Evolutionary conservation across 177 flowering plant genomes (phyloP).

Genomic region (Vitis hybrid): DNA sequence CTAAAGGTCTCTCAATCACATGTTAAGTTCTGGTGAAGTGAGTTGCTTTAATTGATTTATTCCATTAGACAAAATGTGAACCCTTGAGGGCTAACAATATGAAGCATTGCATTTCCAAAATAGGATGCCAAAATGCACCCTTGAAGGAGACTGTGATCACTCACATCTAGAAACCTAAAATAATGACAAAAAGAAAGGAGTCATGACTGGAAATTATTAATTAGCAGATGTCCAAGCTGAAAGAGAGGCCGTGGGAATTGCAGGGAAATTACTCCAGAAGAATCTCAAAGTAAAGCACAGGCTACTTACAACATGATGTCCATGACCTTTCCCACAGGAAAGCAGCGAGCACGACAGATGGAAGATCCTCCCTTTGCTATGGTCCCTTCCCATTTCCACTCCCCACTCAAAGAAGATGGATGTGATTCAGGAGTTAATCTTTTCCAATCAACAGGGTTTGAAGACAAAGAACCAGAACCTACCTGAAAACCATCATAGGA

Average conservation of each 20-base stretch:
- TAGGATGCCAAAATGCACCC: too few species aligned
- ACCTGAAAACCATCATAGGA: slow-evolving; percentile 42
- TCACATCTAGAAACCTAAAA: too few species aligned
- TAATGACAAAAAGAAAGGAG: not conserved
- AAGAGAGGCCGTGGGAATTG: not conserved
- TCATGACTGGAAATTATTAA: not conserved
- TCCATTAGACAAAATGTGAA: not conserved
- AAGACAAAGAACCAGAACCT: slow-evolving; percentile 38
- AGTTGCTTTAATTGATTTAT: not conserved
- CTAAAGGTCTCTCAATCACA: too few species aligned
- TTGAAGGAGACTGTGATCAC: too few species aligned
- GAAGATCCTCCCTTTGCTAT: slow-evolving; percentile 95
- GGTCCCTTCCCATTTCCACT: slow-evolving; percentile 98
- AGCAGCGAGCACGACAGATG: slow-evolving; percentile 94
- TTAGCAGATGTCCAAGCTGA: not conserved
- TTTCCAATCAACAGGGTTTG: slow-evolving; percentile 39
- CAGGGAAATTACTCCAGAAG: not conserved
- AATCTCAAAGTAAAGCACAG: not conserved
- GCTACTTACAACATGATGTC: slow-evolving; percentile 73
- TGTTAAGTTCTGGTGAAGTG: too few species aligned
- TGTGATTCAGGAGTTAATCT: slow-evolving; percentile 45
- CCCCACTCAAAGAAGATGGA: slow-evolving; percentile 36
- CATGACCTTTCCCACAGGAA: slow-evolving; percentile 83
- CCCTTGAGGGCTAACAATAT: not conserved
- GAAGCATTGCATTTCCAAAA: too few species aligned